Percentiles rank a stretch among this genome's conserved stretches.
Conservation (phyloP, 2,329 filamentous ascomycete genomes). For the Diplodia sapinea region DNA sequence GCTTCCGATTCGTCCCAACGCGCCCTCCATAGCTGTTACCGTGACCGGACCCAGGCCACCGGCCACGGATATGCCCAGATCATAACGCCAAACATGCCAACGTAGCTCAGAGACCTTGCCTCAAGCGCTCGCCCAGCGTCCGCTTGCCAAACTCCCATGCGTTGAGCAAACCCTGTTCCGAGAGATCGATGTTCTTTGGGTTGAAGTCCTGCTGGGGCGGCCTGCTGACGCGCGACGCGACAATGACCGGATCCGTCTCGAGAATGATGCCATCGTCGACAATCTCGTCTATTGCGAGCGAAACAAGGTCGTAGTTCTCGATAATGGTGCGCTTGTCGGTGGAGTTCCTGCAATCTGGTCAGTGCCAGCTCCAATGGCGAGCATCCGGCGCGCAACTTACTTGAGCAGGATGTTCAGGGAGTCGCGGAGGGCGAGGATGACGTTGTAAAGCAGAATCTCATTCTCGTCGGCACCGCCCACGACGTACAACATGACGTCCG, state of each 20-base stretch:
- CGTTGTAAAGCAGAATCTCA: conserved; percentile 94
- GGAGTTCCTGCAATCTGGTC: conserved; percentile 69
- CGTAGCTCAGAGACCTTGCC: conserved; percentile 23
- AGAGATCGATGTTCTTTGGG: conserved; percentile 91
- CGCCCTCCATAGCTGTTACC: neutral
- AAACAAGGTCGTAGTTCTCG: conserved; percentile 97
- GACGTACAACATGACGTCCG: conserved; percentile 95
- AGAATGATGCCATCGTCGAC: conserved; percentile 80
- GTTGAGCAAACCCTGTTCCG: conserved; percentile 94
- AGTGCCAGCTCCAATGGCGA: neutral
- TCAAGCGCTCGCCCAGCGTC: conserved; percentile 28
- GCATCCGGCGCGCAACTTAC: conserved; percentile 57
- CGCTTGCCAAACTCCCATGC: conserved; percentile 78
- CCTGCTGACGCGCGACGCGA: conserved; percentile 89
- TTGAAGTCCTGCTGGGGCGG: conserved; percentile 87
- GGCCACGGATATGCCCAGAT: conserved; percentile 17
- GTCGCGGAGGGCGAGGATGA: conserved; percentile 88
- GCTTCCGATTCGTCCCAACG: neutral
- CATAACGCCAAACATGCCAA: conserved; percentile 30
- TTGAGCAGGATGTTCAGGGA: conserved; percentile 90
- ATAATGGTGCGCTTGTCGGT: conserved; percentile 97
- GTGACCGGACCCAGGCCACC: conserved; percentile 16
- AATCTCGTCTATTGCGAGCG: conserved; percentile 86
- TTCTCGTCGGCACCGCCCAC: conserved; percentile 93
- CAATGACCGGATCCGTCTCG: conserved; percentile 94